Base-by-base conservation (phyloP, 1,284 basidiomycete species). In the Fomitopsis palustris region DNA sequence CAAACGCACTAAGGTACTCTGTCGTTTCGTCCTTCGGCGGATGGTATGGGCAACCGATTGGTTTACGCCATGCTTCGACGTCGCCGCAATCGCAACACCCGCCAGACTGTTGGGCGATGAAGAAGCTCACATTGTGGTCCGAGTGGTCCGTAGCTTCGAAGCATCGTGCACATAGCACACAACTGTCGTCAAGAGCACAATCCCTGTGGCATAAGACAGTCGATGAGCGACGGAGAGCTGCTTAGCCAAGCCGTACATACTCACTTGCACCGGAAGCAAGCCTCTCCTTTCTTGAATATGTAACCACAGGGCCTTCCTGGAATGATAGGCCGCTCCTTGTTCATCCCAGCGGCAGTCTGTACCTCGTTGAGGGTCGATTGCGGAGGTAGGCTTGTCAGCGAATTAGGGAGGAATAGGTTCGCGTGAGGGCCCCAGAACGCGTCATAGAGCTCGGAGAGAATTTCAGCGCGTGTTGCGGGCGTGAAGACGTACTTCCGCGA, bases 61-160 rank as follows among this genome's bases (percentile, higher is more conserved):
- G 76, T 5, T 69, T 67, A 31, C 85, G 80, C 93, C 94, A 97
- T 2, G 93, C 93, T 69, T 95, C 91, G 27, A 82, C 78, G 69
- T 96, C 95, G 21, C 94, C 93, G 67, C 95, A 97, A 74, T 96
- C 95, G 70, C 95, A 97, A 64, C 92, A 95, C 3, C 93, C 91
- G 9, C 93, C 92, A 0, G 92, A 90, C 67, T 96, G 91, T 63
- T 94, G 92, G 10, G 92, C 89, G 62, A 94, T 90, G 72, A 93
- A 93, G 77, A 96, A 96, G 62, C 90, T 89, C 65, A 96, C 87
- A 65, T 94, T 95, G 76, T 97, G 95, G 38, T 86, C 87, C 39
- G 79, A 77, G 70, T 97, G 95, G 62, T 90, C 81, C 19, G 90
- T 90, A 1, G 90, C 83, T 62, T 92, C 87, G 74, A 95, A 98